These are phyloP conservation scores for Ceratobasidium papillatum DNA, from an alignment of 1,284 basidiomycete genomes.

Conservation along the genomic window DNA sequence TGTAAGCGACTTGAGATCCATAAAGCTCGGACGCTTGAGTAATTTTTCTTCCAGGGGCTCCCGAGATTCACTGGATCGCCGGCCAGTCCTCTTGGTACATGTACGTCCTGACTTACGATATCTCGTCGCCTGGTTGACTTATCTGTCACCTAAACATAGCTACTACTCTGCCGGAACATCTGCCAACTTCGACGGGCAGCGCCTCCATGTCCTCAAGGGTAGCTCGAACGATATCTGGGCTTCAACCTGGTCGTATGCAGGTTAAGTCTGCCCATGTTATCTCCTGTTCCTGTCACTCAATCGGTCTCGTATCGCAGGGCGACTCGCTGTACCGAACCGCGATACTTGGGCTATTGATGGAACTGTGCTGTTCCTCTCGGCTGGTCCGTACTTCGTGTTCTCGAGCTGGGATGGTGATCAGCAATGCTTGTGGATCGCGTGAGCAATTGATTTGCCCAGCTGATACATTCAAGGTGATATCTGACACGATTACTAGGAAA, in stretches of 20 bases:
- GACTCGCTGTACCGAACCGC: constrained; percentile 52
- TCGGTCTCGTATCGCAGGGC: too few relatives aligned
- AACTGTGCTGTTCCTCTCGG: constrained; percentile 50
- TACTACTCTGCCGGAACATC: constrained; percentile 55
- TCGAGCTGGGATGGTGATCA: constrained; percentile 53
- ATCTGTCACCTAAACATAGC: constrained; percentile 42
- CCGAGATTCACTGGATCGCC: constrained; percentile 41
- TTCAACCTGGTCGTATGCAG: constrained; percentile 45
- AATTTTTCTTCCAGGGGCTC: constrained; percentile 39
- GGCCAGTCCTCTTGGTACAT: constrained; percentile 37
- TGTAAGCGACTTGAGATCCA: neutral
- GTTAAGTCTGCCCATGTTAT: neutral
- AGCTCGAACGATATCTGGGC: constrained; percentile 54
- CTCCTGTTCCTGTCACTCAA: too few relatives aligned
- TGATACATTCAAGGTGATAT: constrained; percentile 41
- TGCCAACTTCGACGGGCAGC: constrained; percentile 53
- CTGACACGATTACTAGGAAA: constrained; percentile 44
- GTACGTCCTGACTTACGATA: neutral
- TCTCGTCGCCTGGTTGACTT: neutral
- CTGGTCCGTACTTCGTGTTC: constrained; percentile 53
- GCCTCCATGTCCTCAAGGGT: constrained; percentile 53
- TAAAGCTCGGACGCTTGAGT: neutral
- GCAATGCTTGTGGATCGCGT: constrained; percentile 55
- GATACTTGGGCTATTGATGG: constrained; percentile 54
- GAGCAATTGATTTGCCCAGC: constrained; percentile 17